A percentile compares a stretch with the other conserved stretches of the same genome.
phyloP scores from a whole-genome alignment of 2,329 filamentous ascomycete genomes.

The Ceratocystis papillata region DNA sequence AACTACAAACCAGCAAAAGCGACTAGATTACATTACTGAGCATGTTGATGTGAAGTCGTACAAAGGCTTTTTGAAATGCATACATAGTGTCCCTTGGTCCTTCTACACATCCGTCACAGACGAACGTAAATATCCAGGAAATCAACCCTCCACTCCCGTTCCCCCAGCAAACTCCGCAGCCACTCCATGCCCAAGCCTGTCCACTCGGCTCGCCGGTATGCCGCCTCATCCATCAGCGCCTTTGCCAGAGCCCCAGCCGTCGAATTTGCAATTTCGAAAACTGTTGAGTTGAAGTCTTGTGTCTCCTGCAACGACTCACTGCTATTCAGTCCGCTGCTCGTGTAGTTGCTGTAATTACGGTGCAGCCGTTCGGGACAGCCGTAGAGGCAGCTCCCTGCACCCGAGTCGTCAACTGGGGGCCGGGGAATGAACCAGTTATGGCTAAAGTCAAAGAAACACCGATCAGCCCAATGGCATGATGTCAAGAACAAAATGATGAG shows the following conservation, averaged over 20 bases:
- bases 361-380: conserved; percentile 14
- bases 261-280: conserved; percentile 52
- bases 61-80: neutral
- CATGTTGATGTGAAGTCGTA: neutral
- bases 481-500: conserved; percentile 90
- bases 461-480: conserved; percentile 78
- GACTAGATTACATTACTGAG: neutral
- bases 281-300: conserved; percentile 39
- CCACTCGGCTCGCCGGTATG: conserved; percentile 51
- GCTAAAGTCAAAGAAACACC: conserved; percentile 84
- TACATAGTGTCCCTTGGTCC: neutral
- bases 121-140: conserved; percentile 82
- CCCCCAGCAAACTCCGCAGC: conserved; percentile 69
- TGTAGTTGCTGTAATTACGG: conserved; percentile 27
- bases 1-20: neutral
- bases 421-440: conserved; percentile 92
- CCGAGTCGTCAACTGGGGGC: conserved; percentile 28
- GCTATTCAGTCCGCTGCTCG: neutral
- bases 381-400: conserved; percentile 21
- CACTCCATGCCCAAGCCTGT: conserved; percentile 74
- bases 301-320: conserved; percentile 26
- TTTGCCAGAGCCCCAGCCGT: conserved; percentile 58
- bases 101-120: conserved; percentile 39
- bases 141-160: conserved; percentile 79
- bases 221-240: conserved; percentile 53